A percentile compares a stretch with the other conserved stretches of the same genome.
These are phyloP conservation scores for Globisporangium nodosum DNA, from an alignment of 352 stramenopile species.

Conservation along the genomic window DNA sequence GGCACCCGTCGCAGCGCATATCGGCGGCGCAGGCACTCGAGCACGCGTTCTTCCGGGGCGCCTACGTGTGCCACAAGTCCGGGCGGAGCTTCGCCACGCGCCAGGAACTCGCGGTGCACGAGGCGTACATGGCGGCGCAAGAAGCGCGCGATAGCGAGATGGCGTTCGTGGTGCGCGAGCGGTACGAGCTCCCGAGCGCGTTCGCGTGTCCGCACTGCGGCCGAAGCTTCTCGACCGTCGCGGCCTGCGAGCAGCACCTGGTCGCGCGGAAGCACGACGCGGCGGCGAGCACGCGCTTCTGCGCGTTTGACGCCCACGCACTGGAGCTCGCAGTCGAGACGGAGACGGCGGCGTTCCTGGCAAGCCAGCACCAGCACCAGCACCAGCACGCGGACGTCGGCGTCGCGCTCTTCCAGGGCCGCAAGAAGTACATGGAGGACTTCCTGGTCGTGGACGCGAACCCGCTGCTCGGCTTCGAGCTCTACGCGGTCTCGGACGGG, in stretches of 20 bases:
- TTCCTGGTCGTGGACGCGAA: conserved; percentile 39
- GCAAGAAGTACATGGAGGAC: conserved; percentile 93
- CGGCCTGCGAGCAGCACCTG: conserved; percentile 54
- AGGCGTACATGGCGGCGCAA: conserved; percentile 61
- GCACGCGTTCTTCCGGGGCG: conserved; percentile 83
- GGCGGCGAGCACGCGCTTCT: conserved; percentile 38
- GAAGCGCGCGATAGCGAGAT: conserved; percentile 34
- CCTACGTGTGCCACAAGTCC: conserved; percentile 64
- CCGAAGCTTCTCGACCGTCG: conserved; percentile 55
- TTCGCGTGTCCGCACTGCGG: conserved; percentile 62
- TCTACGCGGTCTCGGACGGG: conserved; percentile 95
- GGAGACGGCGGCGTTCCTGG: conserved; percentile 14
- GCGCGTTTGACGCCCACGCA: conserved; percentile 33
- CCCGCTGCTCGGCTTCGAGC: conserved; percentile 52
- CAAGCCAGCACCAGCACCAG: not conserved
- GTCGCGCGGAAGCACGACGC: conserved; percentile 35
- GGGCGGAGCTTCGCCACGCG: conserved; percentile 59
- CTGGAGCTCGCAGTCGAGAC: conserved; percentile 19
- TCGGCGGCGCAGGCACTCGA: conserved; percentile 61
- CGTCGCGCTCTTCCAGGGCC: conserved; percentile 82
- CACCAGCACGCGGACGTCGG: conserved; percentile 15
- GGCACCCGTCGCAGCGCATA: conserved; percentile 89
- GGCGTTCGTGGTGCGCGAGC: conserved; percentile 49
- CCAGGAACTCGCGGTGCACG: conserved; percentile 50
- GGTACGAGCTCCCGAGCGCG: conserved; percentile 37